A percentile compares a stretch with the other conserved stretches of the same genome.
phyloP scores from a whole-genome alignment of 1,284 basidiomycete species.

The Malassezia yamatoensis region DNA sequence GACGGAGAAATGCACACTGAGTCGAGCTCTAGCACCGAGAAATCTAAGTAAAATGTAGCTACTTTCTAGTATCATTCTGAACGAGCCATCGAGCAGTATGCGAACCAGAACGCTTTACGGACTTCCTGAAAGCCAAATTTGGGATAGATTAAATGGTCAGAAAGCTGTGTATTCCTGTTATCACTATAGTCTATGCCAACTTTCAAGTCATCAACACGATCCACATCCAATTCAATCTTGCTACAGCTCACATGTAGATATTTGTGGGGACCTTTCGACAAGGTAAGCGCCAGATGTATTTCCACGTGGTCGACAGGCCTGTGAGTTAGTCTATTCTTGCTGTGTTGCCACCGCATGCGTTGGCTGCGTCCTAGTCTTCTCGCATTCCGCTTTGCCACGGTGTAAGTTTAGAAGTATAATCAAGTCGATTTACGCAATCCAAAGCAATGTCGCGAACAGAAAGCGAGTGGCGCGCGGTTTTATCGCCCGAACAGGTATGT shows the following conservation, averaged over 20 bases:
- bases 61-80: too few relatives aligned
- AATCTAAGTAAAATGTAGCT: not conserved
- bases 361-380: not conserved
- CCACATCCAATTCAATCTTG: too few relatives aligned
- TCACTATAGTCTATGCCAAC: too few relatives aligned
- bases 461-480: slow-evolving; percentile 72
- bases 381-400: not conserved
- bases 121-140: too few relatives aligned
- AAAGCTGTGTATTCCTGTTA: too few relatives aligned
- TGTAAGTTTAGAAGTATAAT: not conserved
- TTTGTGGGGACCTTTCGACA: too few relatives aligned
- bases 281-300: too few relatives aligned
- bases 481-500: slow-evolving; percentile 68
- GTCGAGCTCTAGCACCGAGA: not conserved
- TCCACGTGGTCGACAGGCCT: not conserved
- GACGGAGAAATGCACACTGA: slow-evolving; percentile 3
- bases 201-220: too few relatives aligned
- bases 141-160: too few relatives aligned
- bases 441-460: slow-evolving; percentile 1
- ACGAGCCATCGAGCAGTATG: too few relatives aligned
- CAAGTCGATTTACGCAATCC: not conserved
- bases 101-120: too few relatives aligned
- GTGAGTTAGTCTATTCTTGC: not conserved
- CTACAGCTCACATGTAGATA: too few relatives aligned
- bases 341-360: slow-evolving; percentile 2